phyloP scores from a whole-genome alignment of 1,284 basidiomycete genomes.

The Hemileia vastatrix region DNA sequence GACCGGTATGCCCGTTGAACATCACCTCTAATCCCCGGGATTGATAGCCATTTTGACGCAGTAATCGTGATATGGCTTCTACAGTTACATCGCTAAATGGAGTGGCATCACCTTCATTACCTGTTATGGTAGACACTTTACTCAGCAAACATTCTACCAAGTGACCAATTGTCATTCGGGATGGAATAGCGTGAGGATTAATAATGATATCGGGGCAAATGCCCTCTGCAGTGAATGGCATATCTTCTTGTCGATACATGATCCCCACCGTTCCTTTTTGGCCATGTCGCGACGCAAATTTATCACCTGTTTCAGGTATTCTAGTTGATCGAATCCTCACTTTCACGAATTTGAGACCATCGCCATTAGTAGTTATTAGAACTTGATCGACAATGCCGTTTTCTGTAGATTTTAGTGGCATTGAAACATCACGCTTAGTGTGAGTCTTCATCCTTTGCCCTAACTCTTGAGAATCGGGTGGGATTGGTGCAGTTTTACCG shows the following conservation, averaged over 20 bases:
- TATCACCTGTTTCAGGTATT: slow-evolving; percentile 95
- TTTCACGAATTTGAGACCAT: slow-evolving; percentile 97
- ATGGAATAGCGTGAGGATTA: slow-evolving; percentile 98
- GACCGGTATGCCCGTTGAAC: slow-evolving; percentile 97
- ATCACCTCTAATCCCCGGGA: slow-evolving; percentile 91
- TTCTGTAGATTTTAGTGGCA: slow-evolving; percentile 94
- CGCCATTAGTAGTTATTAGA: slow-evolving; percentile 86
- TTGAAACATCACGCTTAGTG: slow-evolving; percentile 86
- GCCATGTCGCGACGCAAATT: slow-evolving; percentile 98
- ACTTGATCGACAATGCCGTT: slow-evolving; percentile 97
- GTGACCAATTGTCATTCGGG: slow-evolving; percentile 99
- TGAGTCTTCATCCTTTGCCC: slow-evolving; percentile 87
- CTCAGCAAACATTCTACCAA: slow-evolving; percentile 96
- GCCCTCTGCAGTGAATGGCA: slow-evolving; percentile 96
- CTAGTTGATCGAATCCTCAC: slow-evolving; percentile 90
- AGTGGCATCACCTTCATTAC: slow-evolving; percentile 94
- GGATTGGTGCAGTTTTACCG: slow-evolving; percentile 95
- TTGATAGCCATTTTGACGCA: slow-evolving; percentile 79
- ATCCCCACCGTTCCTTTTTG: slow-evolving; percentile 99
- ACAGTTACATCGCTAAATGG: slow-evolving; percentile 98
- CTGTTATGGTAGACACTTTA: slow-evolving; percentile 91
- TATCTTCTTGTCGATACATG: slow-evolving; percentile 97
- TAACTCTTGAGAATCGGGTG: slow-evolving; percentile 90
- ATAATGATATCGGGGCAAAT: slow-evolving; percentile 96
- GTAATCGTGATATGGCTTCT: slow-evolving; percentile 76